These are phyloP conservation scores for Cladochytrium replicatum DNA, from an alignment of 192 early-diverging fungal genomes.

Conservation along the genomic window DNA sequence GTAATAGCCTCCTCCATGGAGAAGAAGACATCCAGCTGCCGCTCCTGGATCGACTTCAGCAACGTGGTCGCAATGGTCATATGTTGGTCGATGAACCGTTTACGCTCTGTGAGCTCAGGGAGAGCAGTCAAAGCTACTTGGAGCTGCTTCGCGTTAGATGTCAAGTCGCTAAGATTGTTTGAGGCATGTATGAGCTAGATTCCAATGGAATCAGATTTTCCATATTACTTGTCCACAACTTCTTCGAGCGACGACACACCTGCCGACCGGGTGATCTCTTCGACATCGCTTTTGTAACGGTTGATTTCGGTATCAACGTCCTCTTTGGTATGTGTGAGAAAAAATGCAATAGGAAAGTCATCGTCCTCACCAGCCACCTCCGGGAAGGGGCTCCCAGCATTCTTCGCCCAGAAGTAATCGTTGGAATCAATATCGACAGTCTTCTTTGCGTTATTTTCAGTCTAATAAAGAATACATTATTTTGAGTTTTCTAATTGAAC, in stretches of 20 bases:
- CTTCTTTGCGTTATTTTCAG: conserved; percentile 51
- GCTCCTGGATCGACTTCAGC: conserved; percentile 78
- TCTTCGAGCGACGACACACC: conserved; percentile 77
- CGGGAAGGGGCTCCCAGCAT: conserved; percentile 88
- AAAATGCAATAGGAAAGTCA: neutral
- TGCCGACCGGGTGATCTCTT: conserved; percentile 76
- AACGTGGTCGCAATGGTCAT: conserved; percentile 94
- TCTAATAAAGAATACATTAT: conserved; percentile 9
- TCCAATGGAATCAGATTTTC: neutral
- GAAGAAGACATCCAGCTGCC: conserved; percentile 90
- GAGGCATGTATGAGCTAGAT: conserved; percentile 1
- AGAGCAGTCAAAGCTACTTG: conserved; percentile 85
- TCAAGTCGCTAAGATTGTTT: conserved; percentile 48
- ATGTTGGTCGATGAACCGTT: conserved; percentile 93
- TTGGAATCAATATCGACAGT: conserved; percentile 77
- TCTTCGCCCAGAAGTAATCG: conserved; percentile 92
- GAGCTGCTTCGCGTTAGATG: conserved; percentile 75
- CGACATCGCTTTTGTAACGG: conserved; percentile 90
- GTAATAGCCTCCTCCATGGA: conserved; percentile 84
- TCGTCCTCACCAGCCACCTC: conserved; percentile 67
- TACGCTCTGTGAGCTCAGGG: conserved; percentile 89
- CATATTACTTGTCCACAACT: conserved; percentile 42
- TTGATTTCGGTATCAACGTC: conserved; percentile 89
- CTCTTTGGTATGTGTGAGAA: conserved; percentile 27
- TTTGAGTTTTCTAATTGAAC: conserved; percentile 14